Evolutionary conservation across 1,139 yeast genomes (phyloP).

Genomic region (Pichiaceae sp.): DNA sequence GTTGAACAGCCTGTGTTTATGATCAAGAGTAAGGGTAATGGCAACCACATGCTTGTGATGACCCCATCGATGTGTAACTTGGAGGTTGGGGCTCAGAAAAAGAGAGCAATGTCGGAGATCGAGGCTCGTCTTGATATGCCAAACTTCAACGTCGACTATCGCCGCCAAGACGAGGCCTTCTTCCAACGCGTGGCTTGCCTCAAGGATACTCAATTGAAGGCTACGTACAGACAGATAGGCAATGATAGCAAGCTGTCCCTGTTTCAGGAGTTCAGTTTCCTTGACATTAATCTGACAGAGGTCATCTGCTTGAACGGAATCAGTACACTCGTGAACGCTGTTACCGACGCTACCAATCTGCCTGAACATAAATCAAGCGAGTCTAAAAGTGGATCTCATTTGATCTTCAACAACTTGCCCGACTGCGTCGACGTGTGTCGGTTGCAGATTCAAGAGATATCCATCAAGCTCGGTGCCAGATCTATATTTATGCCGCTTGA

Average conservation of each 20-base stretch:
- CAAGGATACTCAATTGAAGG: slow-evolving; percentile 10
- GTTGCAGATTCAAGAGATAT: slow-evolving; percentile 26
- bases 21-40: slow-evolving; percentile 9
- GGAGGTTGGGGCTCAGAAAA: slow-evolving; percentile 10
- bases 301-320: slow-evolving; percentile 12
- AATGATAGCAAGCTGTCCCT: background rate
- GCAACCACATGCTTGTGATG: slow-evolving; percentile 14
- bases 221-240: slow-evolving; percentile 1
- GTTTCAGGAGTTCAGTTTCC: slow-evolving; percentile 5
- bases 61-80: slow-evolving; percentile 15
- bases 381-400: background rate
- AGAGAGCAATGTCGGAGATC: slow-evolving; percentile 4
- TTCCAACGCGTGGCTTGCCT: slow-evolving; percentile 5
- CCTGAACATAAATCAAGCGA: background rate
- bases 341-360: background rate
- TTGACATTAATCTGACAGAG: slow-evolving; percentile 9
- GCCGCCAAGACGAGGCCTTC: slow-evolving; percentile 8
- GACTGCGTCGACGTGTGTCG: slow-evolving; percentile 35
- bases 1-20: slow-evolving; percentile 20
- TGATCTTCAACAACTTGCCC: slow-evolving; percentile 36
- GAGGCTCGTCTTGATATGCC: slow-evolving; percentile 15
- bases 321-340: slow-evolving; percentile 4
- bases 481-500: slow-evolving; percentile 43
- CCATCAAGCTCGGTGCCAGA: slow-evolving; percentile 44
- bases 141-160: slow-evolving; percentile 11